Conservation (phyloP, 2,329 filamentous ascomycete species). For the Trichophyton verrucosum region DNA sequence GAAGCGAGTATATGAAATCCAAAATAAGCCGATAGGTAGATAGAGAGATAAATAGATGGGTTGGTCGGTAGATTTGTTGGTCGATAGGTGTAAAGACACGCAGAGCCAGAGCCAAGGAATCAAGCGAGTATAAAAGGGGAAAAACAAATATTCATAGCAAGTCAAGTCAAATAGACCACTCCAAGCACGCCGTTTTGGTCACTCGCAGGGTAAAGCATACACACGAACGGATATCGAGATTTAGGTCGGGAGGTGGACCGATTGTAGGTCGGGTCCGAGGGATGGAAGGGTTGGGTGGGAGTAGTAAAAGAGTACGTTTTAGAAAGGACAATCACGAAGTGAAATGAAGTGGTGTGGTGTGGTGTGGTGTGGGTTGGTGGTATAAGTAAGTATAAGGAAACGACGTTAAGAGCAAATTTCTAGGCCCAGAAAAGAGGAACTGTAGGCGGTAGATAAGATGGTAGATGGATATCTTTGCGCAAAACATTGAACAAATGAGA, state of each 20-base stretch:
- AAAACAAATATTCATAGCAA: background rate
- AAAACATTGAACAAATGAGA: background rate
- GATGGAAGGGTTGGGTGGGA: background rate
- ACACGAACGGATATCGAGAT: background rate
- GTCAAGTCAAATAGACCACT: background rate
- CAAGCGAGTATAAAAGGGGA: background rate
- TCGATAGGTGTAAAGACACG: too few relatives aligned
- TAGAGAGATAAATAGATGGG: background rate
- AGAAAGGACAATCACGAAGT: slow-evolving; percentile 3
- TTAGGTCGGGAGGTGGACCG: background rate
- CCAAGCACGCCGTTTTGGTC: slow-evolving; percentile 1
- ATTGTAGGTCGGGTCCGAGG: background rate
- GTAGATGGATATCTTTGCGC: background rate
- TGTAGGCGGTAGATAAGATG: background rate
- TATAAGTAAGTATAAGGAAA: background rate
- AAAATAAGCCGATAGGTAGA: background rate
- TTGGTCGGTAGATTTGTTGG: background rate
- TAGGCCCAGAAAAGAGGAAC: background rate
- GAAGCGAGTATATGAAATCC: background rate
- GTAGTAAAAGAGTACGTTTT: background rate
- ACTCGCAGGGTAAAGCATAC: background rate
- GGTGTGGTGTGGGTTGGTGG: background rate
- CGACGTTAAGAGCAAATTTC: background rate
- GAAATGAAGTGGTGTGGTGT: background rate
- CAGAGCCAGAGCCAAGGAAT: too few relatives aligned